phyloP scores from a whole-genome alignment of 805 yeast species.

The Zygoascus biomembranicola region DNA sequence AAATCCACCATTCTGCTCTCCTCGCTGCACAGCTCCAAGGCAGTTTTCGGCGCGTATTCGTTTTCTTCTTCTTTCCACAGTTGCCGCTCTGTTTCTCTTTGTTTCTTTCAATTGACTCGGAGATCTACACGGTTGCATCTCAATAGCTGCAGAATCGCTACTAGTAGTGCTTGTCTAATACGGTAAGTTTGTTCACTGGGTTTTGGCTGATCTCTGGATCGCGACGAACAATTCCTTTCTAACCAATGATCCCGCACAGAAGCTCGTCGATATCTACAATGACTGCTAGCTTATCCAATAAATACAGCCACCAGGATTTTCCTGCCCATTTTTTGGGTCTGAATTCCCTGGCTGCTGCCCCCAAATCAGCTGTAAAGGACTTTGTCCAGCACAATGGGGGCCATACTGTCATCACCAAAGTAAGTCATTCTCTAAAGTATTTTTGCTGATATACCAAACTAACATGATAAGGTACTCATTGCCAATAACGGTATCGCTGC shows the following conservation, averaged over 20 bases:
- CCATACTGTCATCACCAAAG: constrained; percentile 75
- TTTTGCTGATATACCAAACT: background rate
- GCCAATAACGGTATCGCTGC: constrained; percentile 99
- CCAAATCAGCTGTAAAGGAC: constrained; percentile 62
- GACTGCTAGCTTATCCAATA: background rate
- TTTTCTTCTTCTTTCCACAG: background rate
- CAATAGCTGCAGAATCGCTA: no score
- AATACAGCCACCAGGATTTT: constrained; percentile 30
- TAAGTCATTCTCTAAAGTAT: constrained; percentile 27
- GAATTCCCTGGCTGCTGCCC: constrained; percentile 68
- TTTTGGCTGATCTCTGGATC: background rate
- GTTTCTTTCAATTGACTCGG: background rate
- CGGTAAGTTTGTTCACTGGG: background rate
- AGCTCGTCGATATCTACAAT: background rate
- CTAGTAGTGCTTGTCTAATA: no score
- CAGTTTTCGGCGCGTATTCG: background rate
- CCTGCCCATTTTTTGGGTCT: constrained; percentile 76
- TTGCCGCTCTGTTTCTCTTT: background rate
- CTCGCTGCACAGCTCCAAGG: background rate
- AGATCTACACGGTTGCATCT: background rate
- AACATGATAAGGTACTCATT: constrained; percentile 48
- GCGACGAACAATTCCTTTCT: background rate
- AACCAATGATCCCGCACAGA: background rate
- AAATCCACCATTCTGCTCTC: background rate
- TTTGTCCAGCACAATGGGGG: constrained; percentile 83